A percentile compares a stretch with the other conserved stretches of the same genome.
Conservation (phyloP, 305 asterid genomes). For the Rubia occidens region DNA sequence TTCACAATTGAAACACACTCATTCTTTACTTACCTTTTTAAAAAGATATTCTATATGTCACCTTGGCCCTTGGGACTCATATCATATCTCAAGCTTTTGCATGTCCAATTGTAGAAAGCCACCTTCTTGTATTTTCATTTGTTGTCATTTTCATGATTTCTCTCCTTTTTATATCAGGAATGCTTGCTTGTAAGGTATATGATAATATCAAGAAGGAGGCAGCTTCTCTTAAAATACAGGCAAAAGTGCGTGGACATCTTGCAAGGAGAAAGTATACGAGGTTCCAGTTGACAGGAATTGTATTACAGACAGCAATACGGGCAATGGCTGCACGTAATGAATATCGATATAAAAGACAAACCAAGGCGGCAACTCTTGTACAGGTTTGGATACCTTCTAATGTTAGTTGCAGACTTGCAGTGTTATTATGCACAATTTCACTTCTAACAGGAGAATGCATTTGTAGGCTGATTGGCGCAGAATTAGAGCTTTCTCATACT, state of each 20-base stretch:
- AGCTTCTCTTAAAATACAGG: constrained; percentile 72
- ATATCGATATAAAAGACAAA: constrained; percentile 52
- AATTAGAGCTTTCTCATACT: constrained; percentile 56
- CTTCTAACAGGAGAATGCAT: constrained; percentile 22
- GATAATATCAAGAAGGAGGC: constrained; percentile 54
- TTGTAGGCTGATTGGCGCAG: constrained; percentile 80
- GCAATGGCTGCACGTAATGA: constrained; percentile 64
- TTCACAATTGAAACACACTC: constrained; percentile 9
- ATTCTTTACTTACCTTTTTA: constrained; percentile 5
- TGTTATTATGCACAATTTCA: constrained; percentile 10
- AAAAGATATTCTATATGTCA: background rate
- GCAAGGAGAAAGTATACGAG: constrained; percentile 47
- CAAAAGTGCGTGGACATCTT: constrained; percentile 54
- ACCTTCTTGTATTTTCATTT: background rate
- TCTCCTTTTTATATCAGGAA: constrained; percentile 39
- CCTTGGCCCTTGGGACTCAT: background rate
- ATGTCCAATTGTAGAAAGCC: too few relatives aligned
- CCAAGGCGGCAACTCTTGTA: constrained; percentile 50
- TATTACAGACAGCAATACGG: constrained; percentile 68
- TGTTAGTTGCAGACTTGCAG: constrained; percentile 6
- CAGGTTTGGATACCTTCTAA: constrained; percentile 46
- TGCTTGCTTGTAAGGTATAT: constrained; percentile 53
- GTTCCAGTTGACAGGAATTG: constrained; percentile 44
- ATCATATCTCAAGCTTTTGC: background rate
- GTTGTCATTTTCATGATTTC: constrained; percentile 1